A percentile compares a stretch with the other conserved stretches of the same genome.
phyloP scores from a whole-genome alignment of 768 basidiomycete species.

The Russula sp. region DNA sequence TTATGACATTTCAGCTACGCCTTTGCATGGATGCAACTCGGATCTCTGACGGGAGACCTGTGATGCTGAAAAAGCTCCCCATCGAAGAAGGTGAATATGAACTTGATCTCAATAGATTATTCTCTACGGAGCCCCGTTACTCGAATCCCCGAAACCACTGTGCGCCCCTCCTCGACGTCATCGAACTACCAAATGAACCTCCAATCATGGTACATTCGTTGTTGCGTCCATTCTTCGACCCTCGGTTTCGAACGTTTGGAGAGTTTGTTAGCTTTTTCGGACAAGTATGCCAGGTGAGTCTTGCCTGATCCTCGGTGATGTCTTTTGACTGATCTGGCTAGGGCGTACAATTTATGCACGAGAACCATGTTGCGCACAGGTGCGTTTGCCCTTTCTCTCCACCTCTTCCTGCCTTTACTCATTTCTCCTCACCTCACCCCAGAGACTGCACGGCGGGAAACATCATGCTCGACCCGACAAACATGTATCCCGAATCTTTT shows the following conservation, averaged over 20 bases:
- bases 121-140: neutral
- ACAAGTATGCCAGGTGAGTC: conserved; percentile 14
- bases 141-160: neutral
- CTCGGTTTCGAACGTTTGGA: conserved; percentile 21
- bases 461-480: conserved; percentile 27
- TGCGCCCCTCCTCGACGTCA: neutral
- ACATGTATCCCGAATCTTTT: conserved; percentile 26
- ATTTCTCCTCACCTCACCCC: neutral
- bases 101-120: no score
- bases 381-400: no score
- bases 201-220: conserved; percentile 25
- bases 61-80: neutral
- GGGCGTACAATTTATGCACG: no score
- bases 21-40: no score
- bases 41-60: no score
- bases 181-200: neutral
- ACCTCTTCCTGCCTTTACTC: no score
- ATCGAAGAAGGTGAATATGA: neutral
- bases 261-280: conserved; percentile 23
- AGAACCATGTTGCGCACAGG: conserved; percentile 24
- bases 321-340: no score
- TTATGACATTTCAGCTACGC: no score
- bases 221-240: no score
- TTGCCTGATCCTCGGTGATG: no score
- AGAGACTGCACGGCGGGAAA: neutral